These are phyloP conservation scores for Danielozyma ontarioensis DNA, from an alignment of 805 yeast species.

Conservation along the genomic window DNA sequence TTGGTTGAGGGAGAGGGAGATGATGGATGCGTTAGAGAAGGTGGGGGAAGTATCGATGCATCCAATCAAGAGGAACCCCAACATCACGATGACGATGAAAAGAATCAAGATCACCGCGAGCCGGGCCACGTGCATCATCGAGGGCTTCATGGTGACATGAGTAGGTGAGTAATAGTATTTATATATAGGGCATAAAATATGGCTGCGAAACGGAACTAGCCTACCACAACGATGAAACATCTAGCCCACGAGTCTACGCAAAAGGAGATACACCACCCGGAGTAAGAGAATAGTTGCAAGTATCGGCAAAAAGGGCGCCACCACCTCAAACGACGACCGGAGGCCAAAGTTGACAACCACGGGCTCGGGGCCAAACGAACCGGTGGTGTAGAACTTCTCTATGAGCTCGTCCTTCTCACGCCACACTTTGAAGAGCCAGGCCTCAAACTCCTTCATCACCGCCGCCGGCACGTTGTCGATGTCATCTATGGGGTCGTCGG, in stretches of 20 bases:
- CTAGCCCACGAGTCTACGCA: neutral
- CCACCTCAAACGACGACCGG: constrained; percentile 5
- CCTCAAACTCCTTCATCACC: constrained; percentile 49
- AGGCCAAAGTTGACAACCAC: constrained; percentile 11
- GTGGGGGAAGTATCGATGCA: constrained; percentile 37
- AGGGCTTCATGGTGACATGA: too few species aligned
- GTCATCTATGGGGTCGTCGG: constrained; percentile 29
- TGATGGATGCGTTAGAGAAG: constrained; percentile 47
- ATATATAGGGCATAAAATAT: too few species aligned
- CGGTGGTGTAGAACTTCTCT: constrained; percentile 53
- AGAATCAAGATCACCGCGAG: too few species aligned
- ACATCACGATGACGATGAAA: constrained; percentile 44
- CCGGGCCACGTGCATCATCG: too few species aligned
- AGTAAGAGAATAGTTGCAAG: constrained; percentile 1
- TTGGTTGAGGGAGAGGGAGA: constrained; percentile 44
- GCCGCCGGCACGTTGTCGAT: constrained; percentile 40
- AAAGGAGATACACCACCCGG: neutral
- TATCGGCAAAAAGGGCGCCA: constrained; percentile 8
- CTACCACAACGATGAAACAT: too few species aligned
- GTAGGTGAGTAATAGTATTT: too few species aligned
- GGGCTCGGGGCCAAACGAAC: constrained; percentile 35
- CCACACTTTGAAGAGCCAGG: constrained; percentile 79
- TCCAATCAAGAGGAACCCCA: constrained; percentile 54
- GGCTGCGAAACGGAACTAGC: too few species aligned
- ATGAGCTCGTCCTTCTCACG: constrained; percentile 67